A percentile compares a stretch with the other conserved stretches of the same genome.
phyloP scores from a whole-genome alignment of 805 yeast genomes.

The Scheffersomyces coipomensis region DNA sequence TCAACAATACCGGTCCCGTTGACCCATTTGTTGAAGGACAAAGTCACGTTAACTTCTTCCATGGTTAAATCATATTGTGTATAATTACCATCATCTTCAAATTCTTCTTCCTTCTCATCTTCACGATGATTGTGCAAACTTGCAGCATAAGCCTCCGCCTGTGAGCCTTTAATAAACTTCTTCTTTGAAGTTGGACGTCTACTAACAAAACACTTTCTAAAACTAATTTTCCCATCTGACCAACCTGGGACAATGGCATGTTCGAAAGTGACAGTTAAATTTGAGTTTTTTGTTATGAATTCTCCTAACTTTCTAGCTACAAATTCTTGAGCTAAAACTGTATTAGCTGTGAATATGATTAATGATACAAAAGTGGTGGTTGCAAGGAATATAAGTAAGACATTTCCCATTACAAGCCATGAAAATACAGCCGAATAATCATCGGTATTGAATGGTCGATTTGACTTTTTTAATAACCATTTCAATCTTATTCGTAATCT shows the following conservation, averaged over 20 bases:
- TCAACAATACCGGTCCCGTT: constrained; percentile 86
- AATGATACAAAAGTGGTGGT: constrained; percentile 92
- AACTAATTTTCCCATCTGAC: constrained; percentile 81
- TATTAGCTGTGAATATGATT: constrained; percentile 71
- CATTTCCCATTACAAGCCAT: constrained; percentile 89
- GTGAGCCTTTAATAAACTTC: constrained; percentile 68
- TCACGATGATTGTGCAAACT: constrained; percentile 23
- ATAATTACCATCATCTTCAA: constrained; percentile 85
- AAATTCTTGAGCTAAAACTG: constrained; percentile 85
- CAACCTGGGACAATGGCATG: constrained; percentile 93
- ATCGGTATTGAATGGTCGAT: constrained; percentile 87
- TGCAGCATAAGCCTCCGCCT: constrained; percentile 64
- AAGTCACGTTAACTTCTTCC: constrained; percentile 76
- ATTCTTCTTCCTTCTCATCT: constrained; percentile 27
- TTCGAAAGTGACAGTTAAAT: constrained; percentile 82
- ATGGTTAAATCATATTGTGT: constrained; percentile 93
- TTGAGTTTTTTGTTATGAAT: constrained; percentile 77
- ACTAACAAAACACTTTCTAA: constrained; percentile 82
- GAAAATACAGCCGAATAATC: constrained; percentile 88
- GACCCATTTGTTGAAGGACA: constrained; percentile 84
- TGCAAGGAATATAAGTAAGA: constrained; percentile 72
- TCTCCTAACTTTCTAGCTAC: constrained; percentile 83
- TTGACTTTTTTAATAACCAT: constrained; percentile 75
- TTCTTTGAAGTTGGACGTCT: constrained; percentile 66
- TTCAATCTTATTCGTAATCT: constrained; percentile 43